Evolutionary conservation across 352 stramenopile genomes (phyloP), one percentile per base, ranked within the genome.

Genomic region (Globisporangium yorkense): DNA sequence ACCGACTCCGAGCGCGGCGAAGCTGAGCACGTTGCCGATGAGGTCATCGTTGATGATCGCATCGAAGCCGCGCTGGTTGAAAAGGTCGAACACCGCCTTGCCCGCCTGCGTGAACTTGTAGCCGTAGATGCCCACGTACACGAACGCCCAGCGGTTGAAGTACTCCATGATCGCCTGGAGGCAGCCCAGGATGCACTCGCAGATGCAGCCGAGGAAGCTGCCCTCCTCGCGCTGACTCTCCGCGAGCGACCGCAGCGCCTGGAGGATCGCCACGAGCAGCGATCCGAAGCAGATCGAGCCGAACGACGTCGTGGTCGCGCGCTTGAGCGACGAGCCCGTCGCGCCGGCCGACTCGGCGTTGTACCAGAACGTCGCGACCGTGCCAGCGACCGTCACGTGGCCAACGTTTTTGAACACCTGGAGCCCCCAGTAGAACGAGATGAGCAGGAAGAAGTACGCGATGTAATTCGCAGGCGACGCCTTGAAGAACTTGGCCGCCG

Each of bases 21-120:
- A 94, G 31, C 77, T 73, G 27, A 99, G 71, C 18, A 97, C 88
- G 43, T 86, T 96, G 66, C 94, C 88, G 35, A 98, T 92, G 40
- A 99, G 74, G 46, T 97, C 85, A 70, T 99, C 96, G 66, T 97
- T 98, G 68, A 98, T 97, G 62, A 99, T 98, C 2, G 89, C 84
- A 59, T 95, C 96, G 60, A 95, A 98, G n/a, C 94, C 96, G 41
- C 93, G 85, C 56, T 88, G 67, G 61, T 89, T 78, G 66, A 99
- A 98, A 18, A 99, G 75, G 39, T 91, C 59, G 51, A 97, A 92
- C 18, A 98, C 95, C 15, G 93, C 90, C 63, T 93, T 96, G 56
- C 92, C 92, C 6, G 90, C 86, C 54, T 98, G 78, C 4, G 92
- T 87, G 68, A 98, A 99, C 59, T 88, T 94, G 74, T 97, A 97